Percentiles rank a stretch among this genome's conserved stretches.
phyloP scores from a whole-genome alignment of 306 rosid species.

The Macrotyloma uniflorum region DNA sequence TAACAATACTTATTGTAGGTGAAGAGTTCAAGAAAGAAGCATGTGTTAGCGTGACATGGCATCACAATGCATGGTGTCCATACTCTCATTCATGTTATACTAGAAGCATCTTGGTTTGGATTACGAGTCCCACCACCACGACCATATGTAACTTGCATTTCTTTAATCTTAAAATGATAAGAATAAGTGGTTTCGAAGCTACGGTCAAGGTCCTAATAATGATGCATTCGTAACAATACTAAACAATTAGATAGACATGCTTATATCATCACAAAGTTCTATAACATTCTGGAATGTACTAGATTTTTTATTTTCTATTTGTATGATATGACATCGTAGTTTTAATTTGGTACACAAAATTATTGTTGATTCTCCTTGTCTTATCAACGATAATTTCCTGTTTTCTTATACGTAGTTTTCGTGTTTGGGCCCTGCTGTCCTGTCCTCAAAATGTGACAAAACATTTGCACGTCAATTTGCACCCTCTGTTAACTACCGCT shows the following conservation, averaged over 20 bases:
- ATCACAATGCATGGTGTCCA: not conserved
- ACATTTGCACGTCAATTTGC: not conserved
- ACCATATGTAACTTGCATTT: not conserved
- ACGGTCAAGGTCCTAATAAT: not conserved
- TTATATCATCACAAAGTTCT: constrained; percentile 1
- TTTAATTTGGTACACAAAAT: constrained; percentile 7
- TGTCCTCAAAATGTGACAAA: not conserved
- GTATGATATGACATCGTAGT: not conserved
- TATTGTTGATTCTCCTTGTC: constrained; percentile 12
- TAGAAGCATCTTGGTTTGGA: not conserved
- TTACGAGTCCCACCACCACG: not conserved
- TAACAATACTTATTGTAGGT: no score
- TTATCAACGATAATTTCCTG: not conserved
- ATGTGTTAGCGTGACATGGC: no score
- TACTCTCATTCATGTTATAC: not conserved
- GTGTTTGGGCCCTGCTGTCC: not conserved
- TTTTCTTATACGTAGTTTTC: not conserved
- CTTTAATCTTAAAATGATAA: not conserved
- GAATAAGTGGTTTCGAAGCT: not conserved
- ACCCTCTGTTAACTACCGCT: not conserved
- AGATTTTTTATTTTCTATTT: constrained; percentile 9
- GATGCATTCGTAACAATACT: not conserved
- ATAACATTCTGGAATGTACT: constrained; percentile 33
- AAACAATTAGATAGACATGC: not conserved
- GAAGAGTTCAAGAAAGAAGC: no score